phyloP scores from a whole-genome alignment of 441 rosid genomes.

The Arabidopsis lyrata region DNA sequence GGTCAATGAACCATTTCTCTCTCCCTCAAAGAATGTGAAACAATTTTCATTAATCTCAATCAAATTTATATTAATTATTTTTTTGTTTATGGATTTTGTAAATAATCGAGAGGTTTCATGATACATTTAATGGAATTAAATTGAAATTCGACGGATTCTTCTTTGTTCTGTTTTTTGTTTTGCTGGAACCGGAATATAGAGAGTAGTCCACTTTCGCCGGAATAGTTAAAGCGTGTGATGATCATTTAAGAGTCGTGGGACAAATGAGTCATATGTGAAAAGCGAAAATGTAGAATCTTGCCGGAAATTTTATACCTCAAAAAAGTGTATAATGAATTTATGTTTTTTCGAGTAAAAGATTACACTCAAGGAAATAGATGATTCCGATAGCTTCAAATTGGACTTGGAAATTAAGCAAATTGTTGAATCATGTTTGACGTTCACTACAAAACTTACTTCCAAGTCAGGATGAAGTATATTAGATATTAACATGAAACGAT shows the following conservation, averaged over 20 bases:
- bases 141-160: slow-evolving; percentile 1
- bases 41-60: slow-evolving; percentile 22
- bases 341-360: not conserved
- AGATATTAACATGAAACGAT: too few species aligned
- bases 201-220: slow-evolving; percentile 32
- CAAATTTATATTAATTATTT: not conserved
- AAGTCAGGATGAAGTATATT: not conserved
- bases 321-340: not conserved
- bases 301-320: not conserved
- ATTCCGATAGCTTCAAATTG: not conserved
- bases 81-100: slow-evolving; percentile 30
- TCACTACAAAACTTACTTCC: slow-evolving; percentile 12
- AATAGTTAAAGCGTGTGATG: slow-evolving; percentile 13
- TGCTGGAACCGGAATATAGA: not conserved
- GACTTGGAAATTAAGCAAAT: slow-evolving; percentile 25
- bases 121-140: slow-evolving; percentile 10
- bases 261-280: not conserved
- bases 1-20: not conserved
- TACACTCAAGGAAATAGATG: not conserved
- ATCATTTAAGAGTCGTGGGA: slow-evolving; percentile 8
- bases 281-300: slow-evolving; percentile 16
- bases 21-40: not conserved
- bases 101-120: slow-evolving; percentile 18
- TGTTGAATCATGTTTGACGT: slow-evolving; percentile 26
- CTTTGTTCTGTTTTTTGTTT: not conserved